Percentiles rank a stretch among this genome's conserved stretches.
These are phyloP conservation scores for Eragrostis nindensis DNA, from an alignment of 176 grass and related monocot species.

Conservation along the genomic window DNA sequence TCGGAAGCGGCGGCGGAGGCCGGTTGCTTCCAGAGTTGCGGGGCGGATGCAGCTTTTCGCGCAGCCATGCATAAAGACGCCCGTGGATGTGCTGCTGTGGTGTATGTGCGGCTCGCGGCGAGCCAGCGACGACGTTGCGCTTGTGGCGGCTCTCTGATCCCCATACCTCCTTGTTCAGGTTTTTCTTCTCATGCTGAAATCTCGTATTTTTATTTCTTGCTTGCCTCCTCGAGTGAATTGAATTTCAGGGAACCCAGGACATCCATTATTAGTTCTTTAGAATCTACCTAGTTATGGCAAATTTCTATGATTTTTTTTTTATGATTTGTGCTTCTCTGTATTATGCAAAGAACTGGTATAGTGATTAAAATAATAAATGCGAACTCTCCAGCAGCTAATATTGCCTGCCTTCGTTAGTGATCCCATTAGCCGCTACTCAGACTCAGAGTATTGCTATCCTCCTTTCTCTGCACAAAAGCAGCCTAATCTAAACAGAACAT, in stretches of 20 bases:
- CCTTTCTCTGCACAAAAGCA: neutral
- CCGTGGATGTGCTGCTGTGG: too few relatives aligned
- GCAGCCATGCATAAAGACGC: too few relatives aligned
- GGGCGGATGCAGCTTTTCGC: too few relatives aligned
- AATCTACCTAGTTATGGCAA: too few relatives aligned
- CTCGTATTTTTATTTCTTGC: neutral
- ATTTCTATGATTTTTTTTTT: neutral
- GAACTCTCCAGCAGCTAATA: neutral
- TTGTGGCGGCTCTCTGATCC: too few relatives aligned
- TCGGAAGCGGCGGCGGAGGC: too few relatives aligned
- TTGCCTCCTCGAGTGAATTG: neutral
- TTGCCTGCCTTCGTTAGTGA: neutral
- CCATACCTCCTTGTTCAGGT: too few relatives aligned
- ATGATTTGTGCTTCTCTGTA: too few relatives aligned
- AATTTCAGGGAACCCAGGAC: neutral
- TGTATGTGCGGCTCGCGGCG: too few relatives aligned
- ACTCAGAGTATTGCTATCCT: neutral
- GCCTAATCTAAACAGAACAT: conserved; percentile 2
- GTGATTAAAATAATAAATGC: neutral
- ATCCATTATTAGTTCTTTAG: too few relatives aligned
- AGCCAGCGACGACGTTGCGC: too few relatives aligned
- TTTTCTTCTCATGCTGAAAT: neutral
- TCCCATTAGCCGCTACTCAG: neutral
- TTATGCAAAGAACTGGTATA: neutral
- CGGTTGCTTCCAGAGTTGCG: too few relatives aligned